These are phyloP conservation scores for Spergularia azorica DNA, from an alignment of 179 eudicot genomes.

Conservation along the genomic window DNA sequence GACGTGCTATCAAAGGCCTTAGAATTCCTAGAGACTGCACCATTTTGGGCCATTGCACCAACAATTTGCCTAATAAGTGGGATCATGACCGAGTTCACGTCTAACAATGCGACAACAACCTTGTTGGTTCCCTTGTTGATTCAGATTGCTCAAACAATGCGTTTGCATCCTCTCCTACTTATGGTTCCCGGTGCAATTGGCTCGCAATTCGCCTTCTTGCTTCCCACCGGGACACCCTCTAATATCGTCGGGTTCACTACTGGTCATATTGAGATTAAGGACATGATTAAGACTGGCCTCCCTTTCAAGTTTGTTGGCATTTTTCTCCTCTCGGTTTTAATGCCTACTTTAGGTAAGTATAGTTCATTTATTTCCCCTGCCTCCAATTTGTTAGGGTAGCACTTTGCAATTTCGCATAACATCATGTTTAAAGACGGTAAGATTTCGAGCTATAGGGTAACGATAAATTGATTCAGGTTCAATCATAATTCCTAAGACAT, in stretches of 20 bases:
- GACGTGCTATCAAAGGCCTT: slow-evolving; percentile 55
- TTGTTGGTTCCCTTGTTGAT: slow-evolving; percentile 66
- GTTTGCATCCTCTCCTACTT: slow-evolving; percentile 66
- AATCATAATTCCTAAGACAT: no score
- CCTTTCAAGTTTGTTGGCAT: slow-evolving; percentile 62
- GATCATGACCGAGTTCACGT: slow-evolving; percentile 75
- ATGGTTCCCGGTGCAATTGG: slow-evolving; percentile 88
- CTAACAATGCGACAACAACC: slow-evolving; percentile 80
- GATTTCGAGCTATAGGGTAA: neutral
- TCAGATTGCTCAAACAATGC: slow-evolving; percentile 68
- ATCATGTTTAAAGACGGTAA: no score
- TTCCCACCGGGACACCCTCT: slow-evolving; percentile 87
- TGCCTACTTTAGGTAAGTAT: slow-evolving; percentile 86
- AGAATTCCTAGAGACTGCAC: slow-evolving; percentile 57
- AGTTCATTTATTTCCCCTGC: neutral
- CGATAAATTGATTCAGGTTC: no score
- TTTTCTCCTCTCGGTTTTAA: slow-evolving; percentile 49
- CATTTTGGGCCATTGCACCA: slow-evolving; percentile 77
- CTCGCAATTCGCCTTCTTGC: slow-evolving; percentile 69
- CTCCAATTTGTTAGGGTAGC: no score
- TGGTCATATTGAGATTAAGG: slow-evolving; percentile 68
- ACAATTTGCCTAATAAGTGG: slow-evolving; percentile 57
- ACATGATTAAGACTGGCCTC: slow-evolving; percentile 68
- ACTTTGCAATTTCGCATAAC: no score
- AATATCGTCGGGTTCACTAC: slow-evolving; percentile 84